Conservation (phyloP, 192 early-diverging fungal species). For the Geranomyces variabilis region DNA sequence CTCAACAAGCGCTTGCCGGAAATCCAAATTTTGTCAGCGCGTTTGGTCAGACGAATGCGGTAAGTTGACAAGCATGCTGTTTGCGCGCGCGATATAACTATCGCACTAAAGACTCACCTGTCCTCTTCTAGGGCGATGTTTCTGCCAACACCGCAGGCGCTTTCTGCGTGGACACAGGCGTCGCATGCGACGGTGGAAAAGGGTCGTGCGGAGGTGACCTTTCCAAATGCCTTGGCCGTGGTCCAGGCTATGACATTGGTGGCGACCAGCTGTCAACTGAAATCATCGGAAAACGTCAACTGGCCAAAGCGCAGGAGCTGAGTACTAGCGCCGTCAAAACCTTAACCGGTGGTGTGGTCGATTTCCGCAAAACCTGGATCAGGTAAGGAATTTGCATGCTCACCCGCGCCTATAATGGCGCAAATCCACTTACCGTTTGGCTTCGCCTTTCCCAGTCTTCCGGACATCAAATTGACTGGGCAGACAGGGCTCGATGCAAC, state of each 20-base stretch:
- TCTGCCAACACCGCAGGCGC: slow-evolving; percentile 44
- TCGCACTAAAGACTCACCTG: not conserved
- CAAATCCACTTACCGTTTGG: no score
- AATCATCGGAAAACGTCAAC: slow-evolving; percentile 46
- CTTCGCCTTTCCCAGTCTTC: slow-evolving; percentile 21
- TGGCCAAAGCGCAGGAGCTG: slow-evolving; percentile 35
- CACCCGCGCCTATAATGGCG: no score
- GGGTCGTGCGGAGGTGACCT: slow-evolving; percentile 42
- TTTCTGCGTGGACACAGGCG: slow-evolving; percentile 48
- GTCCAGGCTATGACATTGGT: slow-evolving; percentile 47
- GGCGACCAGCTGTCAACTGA: slow-evolving; percentile 41
- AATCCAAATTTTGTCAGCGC: slow-evolving; percentile 48
- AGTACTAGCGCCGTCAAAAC: not conserved
- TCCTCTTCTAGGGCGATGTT: slow-evolving; percentile 46
- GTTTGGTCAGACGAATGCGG: slow-evolving; percentile 50
- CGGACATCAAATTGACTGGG: slow-evolving; percentile 27
- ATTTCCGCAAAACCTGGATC: slow-evolving; percentile 50
- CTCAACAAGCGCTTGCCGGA: slow-evolving; percentile 23
- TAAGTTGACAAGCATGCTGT: not conserved
- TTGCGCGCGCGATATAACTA: not conserved
- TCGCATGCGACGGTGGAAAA: slow-evolving; percentile 47
- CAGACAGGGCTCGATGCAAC: not conserved
- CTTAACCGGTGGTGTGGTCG: slow-evolving; percentile 21
- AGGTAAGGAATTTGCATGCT: not conserved
- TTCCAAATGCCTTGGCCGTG: slow-evolving; percentile 43